Conservation (phyloP, 1,284 basidiomycete species). For the Apiotrichum gamsii region DNA sequence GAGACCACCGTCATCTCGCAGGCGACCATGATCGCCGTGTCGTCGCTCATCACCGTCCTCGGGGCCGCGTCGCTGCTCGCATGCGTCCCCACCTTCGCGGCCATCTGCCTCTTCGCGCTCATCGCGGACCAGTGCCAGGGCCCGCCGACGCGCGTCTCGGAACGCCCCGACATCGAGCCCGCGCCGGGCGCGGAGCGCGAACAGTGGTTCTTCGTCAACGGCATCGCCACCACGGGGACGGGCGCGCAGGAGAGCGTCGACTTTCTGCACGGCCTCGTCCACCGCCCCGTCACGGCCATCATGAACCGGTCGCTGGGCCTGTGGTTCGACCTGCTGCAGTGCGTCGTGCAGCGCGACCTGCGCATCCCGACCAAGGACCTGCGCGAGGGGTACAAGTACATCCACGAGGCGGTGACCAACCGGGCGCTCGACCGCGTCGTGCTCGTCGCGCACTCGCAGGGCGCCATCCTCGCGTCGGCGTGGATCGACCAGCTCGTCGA, state of each 20-base stretch:
- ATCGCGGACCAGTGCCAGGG: conserved; percentile 1
- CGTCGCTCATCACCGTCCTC: not conserved
- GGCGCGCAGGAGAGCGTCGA: conserved; percentile 24
- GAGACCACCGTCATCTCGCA: too few relatives aligned
- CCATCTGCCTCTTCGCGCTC: not conserved
- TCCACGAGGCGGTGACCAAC: conserved; percentile 12
- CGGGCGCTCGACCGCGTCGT: conserved; percentile 21
- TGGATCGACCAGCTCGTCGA: conserved; percentile 28
- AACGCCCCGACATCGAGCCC: not conserved
- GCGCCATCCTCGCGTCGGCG: conserved; percentile 25
- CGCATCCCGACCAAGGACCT: conserved; percentile 23
- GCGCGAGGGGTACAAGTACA: conserved; percentile 17
- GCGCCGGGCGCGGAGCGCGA: not conserved
- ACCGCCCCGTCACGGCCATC: conserved; percentile 25
- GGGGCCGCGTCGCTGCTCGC: not conserved
- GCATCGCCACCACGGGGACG: conserved; percentile 22
- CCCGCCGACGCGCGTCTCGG: not conserved
- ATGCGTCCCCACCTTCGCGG: not conserved
- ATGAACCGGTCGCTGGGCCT: conserved; percentile 27
- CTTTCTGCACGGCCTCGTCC: conserved; percentile 21
- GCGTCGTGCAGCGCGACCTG: conserved; percentile 27
- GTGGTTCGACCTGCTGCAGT: conserved; percentile 31
- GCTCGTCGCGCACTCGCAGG: conserved; percentile 33
- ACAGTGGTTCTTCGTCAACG: conserved; percentile 30
- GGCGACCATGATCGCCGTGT: not conserved